phyloP scores from a whole-genome alignment of 2,329 filamentous ascomycete species.

The Penicillium crustosum region DNA sequence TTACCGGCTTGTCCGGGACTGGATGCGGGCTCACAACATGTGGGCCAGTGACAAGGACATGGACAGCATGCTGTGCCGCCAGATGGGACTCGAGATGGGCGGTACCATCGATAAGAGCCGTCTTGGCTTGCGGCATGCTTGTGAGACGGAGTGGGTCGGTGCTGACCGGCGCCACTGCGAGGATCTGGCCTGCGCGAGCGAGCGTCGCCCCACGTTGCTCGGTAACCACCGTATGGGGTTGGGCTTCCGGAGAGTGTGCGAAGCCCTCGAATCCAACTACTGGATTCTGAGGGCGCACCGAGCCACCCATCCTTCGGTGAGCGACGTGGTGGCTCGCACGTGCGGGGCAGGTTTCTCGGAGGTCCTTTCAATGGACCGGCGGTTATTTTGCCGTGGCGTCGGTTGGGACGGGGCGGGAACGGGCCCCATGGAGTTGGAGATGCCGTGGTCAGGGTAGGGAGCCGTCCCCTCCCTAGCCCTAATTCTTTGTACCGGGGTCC shows the following conservation, averaged over 20 bases:
- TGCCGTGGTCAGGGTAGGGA: constrained; percentile 1
- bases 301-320: constrained; percentile 32
- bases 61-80: constrained; percentile 24
- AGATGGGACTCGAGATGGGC: constrained; percentile 28
- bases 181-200: constrained; percentile 27
- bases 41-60: constrained; percentile 16
- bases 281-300: constrained; percentile 36
- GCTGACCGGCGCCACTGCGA: constrained; percentile 25
- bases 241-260: constrained; percentile 21
- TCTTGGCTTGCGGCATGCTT: constrained; percentile 32
- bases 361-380: constrained; percentile 26
- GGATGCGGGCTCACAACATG: constrained; percentile 19
- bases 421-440: constrained; percentile 36
- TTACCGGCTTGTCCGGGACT: constrained; percentile 38
- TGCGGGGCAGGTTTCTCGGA: constrained; percentile 31
- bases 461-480: constrained; percentile 8
- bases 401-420: constrained; percentile 36
- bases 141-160: constrained; percentile 35
- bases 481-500: constrained; percentile 1
- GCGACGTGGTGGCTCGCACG: constrained; percentile 24
- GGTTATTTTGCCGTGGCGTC: constrained; percentile 32
- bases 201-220: constrained; percentile 20
- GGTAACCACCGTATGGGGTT: constrained; percentile 19
- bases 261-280: constrained; percentile 26
- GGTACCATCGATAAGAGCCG: constrained; percentile 15